Percentiles rank a stretch among this genome's conserved stretches.
These are phyloP conservation scores for Penicillium macrosclerotiorum DNA, from an alignment of 495 filamentous ascomycete species.

Conservation along the genomic window DNA sequence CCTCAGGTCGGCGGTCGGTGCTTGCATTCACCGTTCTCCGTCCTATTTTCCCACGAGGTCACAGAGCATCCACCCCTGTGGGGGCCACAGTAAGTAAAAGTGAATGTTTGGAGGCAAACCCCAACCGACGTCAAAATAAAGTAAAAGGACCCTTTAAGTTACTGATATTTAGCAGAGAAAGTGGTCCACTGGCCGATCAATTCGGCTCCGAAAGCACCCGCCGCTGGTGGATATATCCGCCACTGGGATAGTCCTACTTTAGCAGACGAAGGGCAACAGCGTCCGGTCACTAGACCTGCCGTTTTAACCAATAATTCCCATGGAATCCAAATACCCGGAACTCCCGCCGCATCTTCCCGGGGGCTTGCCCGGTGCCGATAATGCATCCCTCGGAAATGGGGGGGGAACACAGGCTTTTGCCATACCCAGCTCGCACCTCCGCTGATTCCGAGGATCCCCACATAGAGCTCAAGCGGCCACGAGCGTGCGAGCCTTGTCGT, in stretches of 20 bases:
- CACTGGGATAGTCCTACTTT: neutral
- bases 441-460: slow-evolving; percentile 37
- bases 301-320: slow-evolving; percentile 10
- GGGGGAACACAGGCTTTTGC: slow-evolving; percentile 1
- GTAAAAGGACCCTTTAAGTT: neutral
- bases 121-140: too few species aligned
- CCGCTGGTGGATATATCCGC: too few species aligned
- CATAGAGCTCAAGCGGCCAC: slow-evolving; percentile 68
- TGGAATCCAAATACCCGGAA: slow-evolving; percentile 29
- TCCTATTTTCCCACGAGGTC: neutral
- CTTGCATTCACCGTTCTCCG: slow-evolving; percentile 23
- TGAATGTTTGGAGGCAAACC: too few species aligned
- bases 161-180: slow-evolving; percentile 5
- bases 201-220: neutral
- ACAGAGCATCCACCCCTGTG: neutral
- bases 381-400: neutral
- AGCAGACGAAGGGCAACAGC: neutral
- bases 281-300: slow-evolving; percentile 15
- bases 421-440: slow-evolving; percentile 9
- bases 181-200: neutral
- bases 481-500: slow-evolving; percentile 92
- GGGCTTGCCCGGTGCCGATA: slow-evolving; percentile 1
- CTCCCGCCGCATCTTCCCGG: slow-evolving; percentile 24
- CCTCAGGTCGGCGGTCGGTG: slow-evolving; percentile 22
- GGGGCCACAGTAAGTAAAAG: neutral